Evolutionary conservation across 495 filamentous ascomycete genomes (phyloP), one percentile per base, ranked within the genome.

Genomic region (Viridothelium virens): DNA sequence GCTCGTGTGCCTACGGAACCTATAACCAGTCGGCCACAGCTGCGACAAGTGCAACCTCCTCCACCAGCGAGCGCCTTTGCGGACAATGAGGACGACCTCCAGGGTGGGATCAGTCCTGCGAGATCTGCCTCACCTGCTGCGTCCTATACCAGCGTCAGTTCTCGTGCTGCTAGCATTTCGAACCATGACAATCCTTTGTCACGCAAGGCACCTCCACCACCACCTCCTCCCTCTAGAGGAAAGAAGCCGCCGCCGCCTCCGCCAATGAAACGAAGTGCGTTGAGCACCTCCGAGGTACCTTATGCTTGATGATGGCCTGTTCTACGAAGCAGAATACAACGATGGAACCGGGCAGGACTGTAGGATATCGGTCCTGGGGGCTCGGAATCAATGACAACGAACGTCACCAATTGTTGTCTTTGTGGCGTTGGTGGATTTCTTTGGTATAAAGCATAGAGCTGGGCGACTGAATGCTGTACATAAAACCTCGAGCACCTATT

Each of bases 191-290:
- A 64, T 39, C 66, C 70, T 59, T 63, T 68, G 76, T 68, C 70
- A 76, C 25, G 63, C 72, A 89, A 89, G 78, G 91, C 91, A 75
- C 85, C 83, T 9, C 88, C 90, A 44, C 91, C 90, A 6, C 91
- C 90, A 44, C 91, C 90, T 33, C 91, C 91, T 12, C 91, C 91
- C n/a, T 88, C 86, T 66, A 80, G 89, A 69, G 77, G 85, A 12
- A 92, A 89, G 84, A 95, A 90, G 78, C 84, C 90, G 79, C 89
- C 89, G 61, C 90, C 89, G 50, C 72, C 76, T 61, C 73, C 78
- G 48, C 75, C 76, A 50, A 66, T 76, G 69, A 78, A 78, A 68
- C 65, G 73, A 38, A 69, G 66, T 66, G 69, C 71, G 3, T 48
- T 73, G 31, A 73, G 71, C 63, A 73, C 67, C 7, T 65, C 70